These are phyloP conservation scores for Furcasterigmium sp. DNA, from an alignment of 2,329 filamentous ascomycete genomes.

Conservation along the genomic window DNA sequence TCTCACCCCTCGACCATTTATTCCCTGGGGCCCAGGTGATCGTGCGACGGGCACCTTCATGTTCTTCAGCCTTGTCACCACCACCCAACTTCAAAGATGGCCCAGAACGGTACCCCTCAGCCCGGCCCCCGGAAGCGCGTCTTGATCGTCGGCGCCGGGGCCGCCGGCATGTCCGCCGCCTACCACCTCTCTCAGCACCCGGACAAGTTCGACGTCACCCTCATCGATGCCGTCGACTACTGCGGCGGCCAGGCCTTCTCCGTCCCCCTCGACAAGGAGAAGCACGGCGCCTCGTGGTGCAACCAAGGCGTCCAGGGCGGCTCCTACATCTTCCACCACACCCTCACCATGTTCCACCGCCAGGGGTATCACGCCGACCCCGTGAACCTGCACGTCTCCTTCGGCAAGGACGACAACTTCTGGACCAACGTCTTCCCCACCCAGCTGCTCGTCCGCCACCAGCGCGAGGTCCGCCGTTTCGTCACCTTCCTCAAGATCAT, in stretches of 20 bases:
- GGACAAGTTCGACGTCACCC: constrained; percentile 53
- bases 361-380: constrained; percentile 43
- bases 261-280: constrained; percentile 52
- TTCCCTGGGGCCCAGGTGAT: too few relatives aligned
- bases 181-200: constrained; percentile 54
- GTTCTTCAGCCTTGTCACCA: too few relatives aligned
- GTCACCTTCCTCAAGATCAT: constrained; percentile 47
- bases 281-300: constrained; percentile 55
- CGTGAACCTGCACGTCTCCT: constrained; percentile 55
- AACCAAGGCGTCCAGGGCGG: constrained; percentile 61
- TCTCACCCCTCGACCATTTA: too few relatives aligned
- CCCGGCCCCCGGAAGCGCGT: constrained; percentile 24
- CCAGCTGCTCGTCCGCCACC: constrained; percentile 45
- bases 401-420: constrained; percentile 52
- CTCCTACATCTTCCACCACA: constrained; percentile 55
- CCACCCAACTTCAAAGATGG: constrained; percentile 5
- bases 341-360: constrained; percentile 54
- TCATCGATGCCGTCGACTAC: constrained; percentile 52
- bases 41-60: too few relatives aligned
- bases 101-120: constrained; percentile 5
- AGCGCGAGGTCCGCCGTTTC: constrained; percentile 48
- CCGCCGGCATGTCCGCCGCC: constrained; percentile 48
- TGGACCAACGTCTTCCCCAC: constrained; percentile 61
- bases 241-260: constrained; percentile 60
- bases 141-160: constrained; percentile 34